Evolutionary conservation across 352 stramenopile species (phyloP), one percentile per base, ranked within the genome.

Genomic region (Phytopythium ostracodes): DNA sequence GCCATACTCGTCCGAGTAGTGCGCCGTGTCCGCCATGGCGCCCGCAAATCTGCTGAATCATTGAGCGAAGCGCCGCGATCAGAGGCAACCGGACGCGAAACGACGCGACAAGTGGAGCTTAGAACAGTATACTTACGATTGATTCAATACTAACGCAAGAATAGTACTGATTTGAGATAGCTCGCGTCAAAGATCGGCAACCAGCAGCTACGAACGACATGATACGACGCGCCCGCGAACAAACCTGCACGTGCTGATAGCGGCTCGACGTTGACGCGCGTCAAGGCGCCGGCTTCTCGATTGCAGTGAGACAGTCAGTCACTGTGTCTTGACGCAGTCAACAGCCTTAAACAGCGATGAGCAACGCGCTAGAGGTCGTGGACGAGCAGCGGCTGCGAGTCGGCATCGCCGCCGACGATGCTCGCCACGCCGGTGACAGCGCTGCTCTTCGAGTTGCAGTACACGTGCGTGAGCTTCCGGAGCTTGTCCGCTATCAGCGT

Each of bases 391-490:
- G 52, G 22, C 18, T 36, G 29, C 20, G 54, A 29, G 22, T 59
- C 64, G 10, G 56, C 38, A n/a, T 70, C 61, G 11, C 50, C 53
- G 15, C 70, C 54, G 2, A 35, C 24, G 38, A 38, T 17, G 54
- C 22, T 60, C 36, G 54, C 10, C 27, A 51, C 8, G 15, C 25
- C 24, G 25, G 25, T 38, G 24, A 17, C 7, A 2, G 12, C 5
- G 36, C 64, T 49, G 46, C 58, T 70, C 62, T 75, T 79, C 14
- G 73, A 62, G 59, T 88, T 91, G 68, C 79, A 87, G 47, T 83
- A 77, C 29, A 91, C 61, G 52, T 87, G 75, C n/a, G 65, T 81
- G 33, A 91, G 71, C 50, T 88, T 81, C 55, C 79, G 60, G 5
- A 91, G 62, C 65, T 87, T 79, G 18, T 79, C 70, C 4, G 58